Base-by-base conservation (phyloP, 495 filamentous ascomycete genomes). In the Lophiostoma macrostomum region DNA sequence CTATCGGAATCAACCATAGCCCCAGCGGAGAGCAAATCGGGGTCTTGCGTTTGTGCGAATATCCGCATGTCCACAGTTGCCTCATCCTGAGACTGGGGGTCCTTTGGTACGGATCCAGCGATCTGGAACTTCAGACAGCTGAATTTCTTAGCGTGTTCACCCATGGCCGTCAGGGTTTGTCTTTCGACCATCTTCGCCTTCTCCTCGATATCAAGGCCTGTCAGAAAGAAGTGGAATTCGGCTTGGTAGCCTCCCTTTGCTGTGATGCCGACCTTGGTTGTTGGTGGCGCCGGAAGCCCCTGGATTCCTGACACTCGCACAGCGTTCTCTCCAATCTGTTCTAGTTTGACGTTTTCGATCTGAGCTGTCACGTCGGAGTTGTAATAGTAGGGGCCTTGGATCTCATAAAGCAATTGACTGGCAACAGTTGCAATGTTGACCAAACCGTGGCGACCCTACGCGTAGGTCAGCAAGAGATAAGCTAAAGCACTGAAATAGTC, bases 221-320 rank as follows among this genome's bases (percentile, higher is more conserved):
- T 56, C 14, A 54, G 35, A 30, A 35, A 48, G 36, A 50, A 51
- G 23, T 46, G 51, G 16, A 61, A 40, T 42, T 61, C 51, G 13
- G 41, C 51, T 19, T 50, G 35, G 45, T 56, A 61, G n/a, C 58
- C 58, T 31, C 52, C 58, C 25, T 45, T 51, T 1, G 42, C 41
- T 11, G 50, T 49, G 45, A 61, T 54, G n/a, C 51, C 58, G n/a
- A 56, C 51, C 47, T 61, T 56, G 18, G 58, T 60, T 4, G 56
- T 60, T 5, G 50, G 29, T 5, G 56, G 56, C 22, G 56, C 28
- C 14, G 50, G 56, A 10, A 43, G 19, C 6, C 50, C 56, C 22
- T 48, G 16, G 29, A 57, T 29, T 7, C 52, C 52, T 2, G 52
- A 49, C 12, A 61, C 24, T 18, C 34, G 22, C 7, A 61, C 52